These are phyloP conservation scores for Leccinum obscurum DNA, from an alignment of 768 basidiomycete species.

Conservation along the genomic window DNA sequence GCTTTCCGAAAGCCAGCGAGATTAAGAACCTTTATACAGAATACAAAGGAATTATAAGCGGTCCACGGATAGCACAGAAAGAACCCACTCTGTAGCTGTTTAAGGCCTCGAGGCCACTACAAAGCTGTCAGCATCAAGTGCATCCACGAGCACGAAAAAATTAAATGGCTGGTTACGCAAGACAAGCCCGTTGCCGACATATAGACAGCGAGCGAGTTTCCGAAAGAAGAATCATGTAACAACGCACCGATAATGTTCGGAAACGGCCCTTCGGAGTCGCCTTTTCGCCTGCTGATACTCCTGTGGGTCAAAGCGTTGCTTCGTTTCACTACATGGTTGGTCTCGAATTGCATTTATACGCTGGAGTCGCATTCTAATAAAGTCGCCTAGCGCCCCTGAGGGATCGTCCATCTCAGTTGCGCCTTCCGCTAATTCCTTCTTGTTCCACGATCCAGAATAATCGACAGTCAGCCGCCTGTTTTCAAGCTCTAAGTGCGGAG, in stretches of 20 bases:
- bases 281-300: constrained; percentile 85
- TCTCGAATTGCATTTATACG: background rate
- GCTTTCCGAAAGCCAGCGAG: constrained; percentile 87
- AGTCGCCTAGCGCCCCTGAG: background rate
- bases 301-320: constrained; percentile 55
- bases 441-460: background rate
- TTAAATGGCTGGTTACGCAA: background rate
- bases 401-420: background rate
- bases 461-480: background rate
- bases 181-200: background rate
- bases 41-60: background rate
- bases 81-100: constrained; percentile 81
- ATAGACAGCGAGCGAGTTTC: background rate
- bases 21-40: constrained; percentile 67
- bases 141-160: background rate
- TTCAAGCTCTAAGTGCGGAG: background rate
- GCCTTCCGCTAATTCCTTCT: background rate
- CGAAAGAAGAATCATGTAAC: background rate
- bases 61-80: background rate
- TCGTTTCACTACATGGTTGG: background rate
- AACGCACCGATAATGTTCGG: constrained; percentile 77
- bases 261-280: constrained; percentile 77
- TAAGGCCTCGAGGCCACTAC: constrained; percentile 75
- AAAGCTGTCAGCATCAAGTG: constrained; percentile 11
- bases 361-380: background rate